Evolutionary conservation across 345 rosid species (phyloP), one percentile per base, ranked within the genome.

Genomic region (Gossypium rotundifolium): DNA sequence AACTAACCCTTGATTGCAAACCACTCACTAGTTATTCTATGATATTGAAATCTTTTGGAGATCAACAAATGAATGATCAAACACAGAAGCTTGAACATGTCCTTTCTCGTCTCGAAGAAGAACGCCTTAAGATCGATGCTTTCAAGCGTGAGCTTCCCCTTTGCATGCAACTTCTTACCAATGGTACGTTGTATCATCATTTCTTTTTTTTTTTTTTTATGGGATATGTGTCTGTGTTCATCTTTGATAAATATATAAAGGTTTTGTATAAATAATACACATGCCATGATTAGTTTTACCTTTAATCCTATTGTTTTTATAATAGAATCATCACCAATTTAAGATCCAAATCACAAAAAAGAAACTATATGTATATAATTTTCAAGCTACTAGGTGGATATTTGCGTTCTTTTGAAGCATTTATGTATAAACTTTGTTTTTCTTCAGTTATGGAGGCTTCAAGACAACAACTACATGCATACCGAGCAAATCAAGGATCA

Each of bases 121-220:
- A 96, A 78, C 87, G 96, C 48, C 86, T 89, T 76, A 96, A 93
- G 92, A 93, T 96, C 69, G 99, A 96, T 74, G 99, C 96, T 33
- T 91, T 96, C 86, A 96, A 96, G 81, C 96, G 99, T 9, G 98
- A 96, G 82, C 92, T 96, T 25, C 97, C 99, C 1, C 98, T 96
- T 76, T 96, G 99, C 94, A 93, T 96, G 98, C 98, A 96, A 67
- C 99, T 96, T 83, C 99, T 96, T 82, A 71, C 91, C 75, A 87
- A 87, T 75, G 99, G 99, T 92, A 33, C 42, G 11, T 33, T 33
- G 40, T 33, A 4, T 54, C 3, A 23, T 60, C 49, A 12, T 49
- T 38, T 20, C 4, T 45, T 38, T 20, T 4, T 3, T 3, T 27
- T 27, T 51, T 48, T 9, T 33, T 68, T 65, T 33, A 22, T 3